These are phyloP conservation scores for Botrytis porri DNA, from an alignment of 2,329 filamentous ascomycete genomes.

Conservation along the genomic window DNA sequence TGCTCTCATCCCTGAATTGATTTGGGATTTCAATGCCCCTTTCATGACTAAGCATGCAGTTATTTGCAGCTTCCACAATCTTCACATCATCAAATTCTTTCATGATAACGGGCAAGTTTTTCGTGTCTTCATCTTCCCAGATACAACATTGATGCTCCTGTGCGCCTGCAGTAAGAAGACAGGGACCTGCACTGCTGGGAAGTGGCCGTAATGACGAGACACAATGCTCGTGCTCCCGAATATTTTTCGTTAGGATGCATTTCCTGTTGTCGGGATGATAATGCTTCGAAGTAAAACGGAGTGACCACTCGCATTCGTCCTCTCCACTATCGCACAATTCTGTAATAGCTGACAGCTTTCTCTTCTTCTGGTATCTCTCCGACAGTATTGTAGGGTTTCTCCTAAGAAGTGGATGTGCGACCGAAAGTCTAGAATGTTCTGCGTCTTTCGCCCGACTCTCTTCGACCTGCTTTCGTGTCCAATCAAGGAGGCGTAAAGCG, in stretches of 20 bases:
- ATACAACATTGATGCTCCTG: not conserved
- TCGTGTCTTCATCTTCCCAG: not conserved
- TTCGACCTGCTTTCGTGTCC: not conserved
- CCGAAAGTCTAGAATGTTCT: not conserved
- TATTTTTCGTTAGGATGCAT: not conserved
- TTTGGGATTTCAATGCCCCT: not conserved
- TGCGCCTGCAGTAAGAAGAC: not conserved
- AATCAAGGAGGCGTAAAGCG: not conserved
- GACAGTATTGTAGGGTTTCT: not conserved
- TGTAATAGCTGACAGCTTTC: not conserved
- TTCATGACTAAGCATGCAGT: not conserved
- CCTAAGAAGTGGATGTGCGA: not conserved
- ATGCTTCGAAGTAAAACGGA: not conserved
- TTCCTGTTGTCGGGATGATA: conserved; percentile 4
- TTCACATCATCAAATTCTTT: not conserved
- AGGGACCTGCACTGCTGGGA: not conserved
- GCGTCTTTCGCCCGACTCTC: not conserved
- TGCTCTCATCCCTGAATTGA: not conserved
- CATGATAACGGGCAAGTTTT: not conserved
- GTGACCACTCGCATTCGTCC: not conserved
- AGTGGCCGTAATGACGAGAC: not conserved
- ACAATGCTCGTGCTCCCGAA: conserved; percentile 11
- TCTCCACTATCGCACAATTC: not conserved
- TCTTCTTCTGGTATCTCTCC: not conserved
- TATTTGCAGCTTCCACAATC: not conserved